These are phyloP conservation scores for Ambrosia trifida DNA, from an alignment of 129 eudicot genomes.

Conservation along the genomic window DNA sequence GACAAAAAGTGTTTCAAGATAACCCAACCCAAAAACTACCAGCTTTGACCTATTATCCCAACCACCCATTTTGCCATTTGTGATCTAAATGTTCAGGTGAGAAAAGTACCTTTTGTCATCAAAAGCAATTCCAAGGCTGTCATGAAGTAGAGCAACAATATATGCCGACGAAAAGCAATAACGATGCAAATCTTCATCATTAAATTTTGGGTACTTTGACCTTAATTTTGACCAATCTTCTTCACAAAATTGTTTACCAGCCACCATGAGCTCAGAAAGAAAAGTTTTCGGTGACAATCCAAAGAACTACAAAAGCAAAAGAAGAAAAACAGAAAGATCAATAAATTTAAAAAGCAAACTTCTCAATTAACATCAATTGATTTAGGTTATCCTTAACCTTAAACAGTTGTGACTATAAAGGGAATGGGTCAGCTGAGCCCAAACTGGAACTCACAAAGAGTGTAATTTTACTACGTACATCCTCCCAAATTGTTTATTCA, in stretches of 20 bases:
- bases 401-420: not conserved
- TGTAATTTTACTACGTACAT: not conserved
- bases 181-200: constrained; percentile 75
- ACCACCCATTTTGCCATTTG: not conserved
- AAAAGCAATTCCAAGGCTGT: constrained; percentile 77
- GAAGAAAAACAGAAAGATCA: constrained; percentile 6
- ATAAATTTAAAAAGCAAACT: constrained; percentile 8
- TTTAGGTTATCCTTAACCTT: constrained; percentile 9
- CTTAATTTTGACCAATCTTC: constrained; percentile 77
- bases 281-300: constrained; percentile 55
- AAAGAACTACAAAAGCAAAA: constrained; percentile 54
- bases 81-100: not conserved
- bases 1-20: not conserved
- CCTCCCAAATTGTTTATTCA: not conserved
- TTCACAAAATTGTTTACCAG: constrained; percentile 83
- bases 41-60: not conserved
- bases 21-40: not conserved
- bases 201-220: constrained; percentile 44
- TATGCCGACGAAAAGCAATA: constrained; percentile 93
- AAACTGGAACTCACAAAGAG: not conserved
- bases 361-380: not conserved
- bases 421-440: not conserved
- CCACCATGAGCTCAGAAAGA: constrained; percentile 66
- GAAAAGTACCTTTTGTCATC: constrained; percentile 68
- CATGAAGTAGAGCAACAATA: constrained; percentile 93